Evolutionary conservation across 2,329 filamentous ascomycete genomes (phyloP).

Genomic region (Coniochaeta sp.): DNA sequence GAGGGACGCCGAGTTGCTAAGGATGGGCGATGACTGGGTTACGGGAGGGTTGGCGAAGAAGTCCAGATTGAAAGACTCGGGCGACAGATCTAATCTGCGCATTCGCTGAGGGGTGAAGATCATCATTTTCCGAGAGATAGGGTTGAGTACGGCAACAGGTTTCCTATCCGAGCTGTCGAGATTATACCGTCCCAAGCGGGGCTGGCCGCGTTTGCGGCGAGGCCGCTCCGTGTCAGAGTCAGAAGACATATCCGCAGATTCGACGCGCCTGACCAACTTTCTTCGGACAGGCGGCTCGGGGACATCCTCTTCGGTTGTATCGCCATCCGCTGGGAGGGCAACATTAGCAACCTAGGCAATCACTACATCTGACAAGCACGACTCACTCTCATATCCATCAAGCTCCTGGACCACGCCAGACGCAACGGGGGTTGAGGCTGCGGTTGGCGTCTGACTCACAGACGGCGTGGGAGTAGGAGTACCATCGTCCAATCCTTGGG

Average conservation of each 20-base stretch:
- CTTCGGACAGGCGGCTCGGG: slow-evolving; percentile 43
- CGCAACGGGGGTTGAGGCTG: slow-evolving; percentile 23
- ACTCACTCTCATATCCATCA: slow-evolving; percentile 56
- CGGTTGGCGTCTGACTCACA: slow-evolving; percentile 23
- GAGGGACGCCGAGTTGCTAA: slow-evolving; percentile 63
- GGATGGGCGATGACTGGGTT: slow-evolving; percentile 43
- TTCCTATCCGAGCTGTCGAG: slow-evolving; percentile 47
- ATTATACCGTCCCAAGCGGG: slow-evolving; percentile 47
- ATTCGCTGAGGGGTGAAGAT: slow-evolving; percentile 50
- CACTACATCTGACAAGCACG: slow-evolving; percentile 10
- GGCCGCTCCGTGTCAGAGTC: slow-evolving; percentile 44
- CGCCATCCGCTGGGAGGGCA: slow-evolving; percentile 43
- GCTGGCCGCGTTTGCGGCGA: slow-evolving; percentile 39
- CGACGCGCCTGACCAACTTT: slow-evolving; percentile 28
- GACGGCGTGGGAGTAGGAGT: slow-evolving; percentile 34
- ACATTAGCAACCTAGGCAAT: slow-evolving; percentile 28
- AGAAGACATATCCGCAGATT: slow-evolving; percentile 29
- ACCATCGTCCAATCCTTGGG: slow-evolving; percentile 28
- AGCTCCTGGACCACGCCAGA: slow-evolving; percentile 33
- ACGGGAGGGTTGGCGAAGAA: slow-evolving; percentile 29
- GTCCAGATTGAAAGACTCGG: slow-evolving; percentile 46
- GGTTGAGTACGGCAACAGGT: slow-evolving; percentile 52
- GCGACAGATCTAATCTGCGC: slow-evolving; percentile 43
- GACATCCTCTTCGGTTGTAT: slow-evolving; percentile 54
- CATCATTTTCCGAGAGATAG: slow-evolving; percentile 53